Conservation (phyloP, 352 stramenopile genomes). For the Phytophthora brassicae region DNA sequence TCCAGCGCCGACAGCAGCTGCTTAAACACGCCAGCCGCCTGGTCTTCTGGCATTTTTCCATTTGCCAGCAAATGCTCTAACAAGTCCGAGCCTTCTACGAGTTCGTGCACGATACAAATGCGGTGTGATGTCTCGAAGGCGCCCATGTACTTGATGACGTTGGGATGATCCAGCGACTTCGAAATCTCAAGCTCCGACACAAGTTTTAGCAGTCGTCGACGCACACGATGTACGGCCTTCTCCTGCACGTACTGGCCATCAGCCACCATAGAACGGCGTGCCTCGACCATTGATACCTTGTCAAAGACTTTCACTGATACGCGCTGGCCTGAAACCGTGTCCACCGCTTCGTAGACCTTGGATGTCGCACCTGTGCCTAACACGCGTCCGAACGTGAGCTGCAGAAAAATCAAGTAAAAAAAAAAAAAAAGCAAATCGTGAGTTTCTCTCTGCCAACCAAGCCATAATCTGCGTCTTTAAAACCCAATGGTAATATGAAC, state of each 20-base stretch:
- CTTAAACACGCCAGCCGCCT: slow-evolving; percentile 53
- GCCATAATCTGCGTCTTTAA: no score
- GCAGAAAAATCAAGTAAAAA: slow-evolving; percentile 19
- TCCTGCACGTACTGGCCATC: slow-evolving; percentile 59
- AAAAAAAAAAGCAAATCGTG: slow-evolving; percentile 20
- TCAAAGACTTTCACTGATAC: slow-evolving; percentile 86
- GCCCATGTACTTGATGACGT: slow-evolving; percentile 78
- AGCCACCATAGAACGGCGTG: slow-evolving; percentile 73
- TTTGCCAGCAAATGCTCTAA: slow-evolving; percentile 72
- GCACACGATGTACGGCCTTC: slow-evolving; percentile 72
- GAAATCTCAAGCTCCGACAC: slow-evolving; percentile 84
- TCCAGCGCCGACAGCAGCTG: slow-evolving; percentile 93
- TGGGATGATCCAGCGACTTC: slow-evolving; percentile 67
- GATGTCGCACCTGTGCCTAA: slow-evolving; percentile 74
- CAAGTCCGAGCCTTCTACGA: slow-evolving; percentile 73
- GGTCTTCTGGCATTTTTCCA: slow-evolving; percentile 69
- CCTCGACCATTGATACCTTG: slow-evolving; percentile 80
- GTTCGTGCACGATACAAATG: slow-evolving; percentile 78
- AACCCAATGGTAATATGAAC: background rate
- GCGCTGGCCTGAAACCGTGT: slow-evolving; percentile 42
- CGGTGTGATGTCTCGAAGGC: slow-evolving; percentile 81
- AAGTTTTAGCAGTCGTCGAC: slow-evolving; percentile 74
- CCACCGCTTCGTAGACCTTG: slow-evolving; percentile 71
- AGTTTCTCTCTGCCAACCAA: background rate
- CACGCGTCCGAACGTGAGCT: slow-evolving; percentile 64